Base-by-base conservation (phyloP, 1,139 yeast species). In the Yamadazyma songkhlaensis region DNA sequence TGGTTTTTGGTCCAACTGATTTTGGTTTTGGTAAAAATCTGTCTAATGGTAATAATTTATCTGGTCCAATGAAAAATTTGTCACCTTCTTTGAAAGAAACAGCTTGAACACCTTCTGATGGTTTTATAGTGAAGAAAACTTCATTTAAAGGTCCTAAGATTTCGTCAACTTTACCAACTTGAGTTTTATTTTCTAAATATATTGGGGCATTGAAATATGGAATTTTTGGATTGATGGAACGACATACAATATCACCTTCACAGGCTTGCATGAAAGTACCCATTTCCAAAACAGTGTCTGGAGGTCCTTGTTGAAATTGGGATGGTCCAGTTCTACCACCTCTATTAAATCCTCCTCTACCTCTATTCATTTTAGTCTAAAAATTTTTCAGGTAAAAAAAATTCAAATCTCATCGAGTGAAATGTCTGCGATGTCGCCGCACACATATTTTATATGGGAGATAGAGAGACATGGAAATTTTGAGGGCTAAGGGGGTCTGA, bases 181-280 rank as follows among this genome's bases (percentile, higher is more conserved):
- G 94, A 23, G 96, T 85, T 74, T 84, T 84, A 75, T 92, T 92
- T 63, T 92, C 97, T 52, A 92, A 78, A 63, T 84, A 94, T 58
- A 94, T 90, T 60, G 98, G 98, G 22, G 99, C 99, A 68, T 94
- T 94, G 78, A 94, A 94, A 65, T 92, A 94, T 54, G 99, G 99
- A 50, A 94, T 77, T 72, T 92, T 92, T 44, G 87, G 79, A 64
- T 92, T 92, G 56, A 86, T 86, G 35, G 97, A 88, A 58, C 92
- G 88, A 72, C 97, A 92, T 39, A 94, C 95, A 59, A 94, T 85
- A 59, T 94, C 98, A 44, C 96, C 97, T 67, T 94, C 99, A 63
- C 96, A 90, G 10, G 95, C 77, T 62, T 90, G 96, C 64, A 88
- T 55, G 61, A 89, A 94, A 15, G 85, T 61, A 43, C 99, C 99